phyloP scores from a whole-genome alignment of 139 green algal species.

The Asterochloris sp. region DNA sequence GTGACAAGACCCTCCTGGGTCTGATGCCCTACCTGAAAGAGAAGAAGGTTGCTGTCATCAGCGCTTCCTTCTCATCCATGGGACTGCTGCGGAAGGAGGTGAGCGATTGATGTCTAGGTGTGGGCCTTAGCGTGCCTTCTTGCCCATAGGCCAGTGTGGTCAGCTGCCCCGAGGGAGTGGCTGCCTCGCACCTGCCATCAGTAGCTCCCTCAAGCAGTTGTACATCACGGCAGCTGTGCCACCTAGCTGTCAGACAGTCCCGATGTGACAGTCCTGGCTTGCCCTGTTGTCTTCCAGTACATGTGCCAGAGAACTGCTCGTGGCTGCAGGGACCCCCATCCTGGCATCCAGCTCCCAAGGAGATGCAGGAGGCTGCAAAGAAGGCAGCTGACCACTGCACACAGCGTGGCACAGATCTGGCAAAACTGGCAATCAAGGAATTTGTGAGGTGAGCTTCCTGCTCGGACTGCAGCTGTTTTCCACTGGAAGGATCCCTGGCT shows the following conservation, averaged over 20 bases:
- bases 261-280: no score
- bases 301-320: background rate
- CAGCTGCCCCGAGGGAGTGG: background rate
- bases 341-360: slow-evolving; percentile 88
- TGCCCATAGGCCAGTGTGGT: no score
- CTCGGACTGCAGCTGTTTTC: background rate
- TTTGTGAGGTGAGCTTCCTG: slow-evolving; percentile 2
- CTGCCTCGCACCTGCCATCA: background rate
- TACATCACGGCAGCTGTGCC: no score
- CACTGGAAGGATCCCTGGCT: background rate
- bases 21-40: slow-evolving; percentile 59
- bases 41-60: slow-evolving; percentile 83
- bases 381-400: slow-evolving; percentile 49
- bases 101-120: background rate
- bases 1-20: slow-evolving; percentile 67
- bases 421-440: slow-evolving; percentile 63
- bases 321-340: slow-evolving; percentile 64
- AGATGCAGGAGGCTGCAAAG: slow-evolving; percentile 56
- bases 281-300: no score
- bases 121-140: background rate
- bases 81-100: slow-evolving; percentile 78
- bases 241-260: no score
- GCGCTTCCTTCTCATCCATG: slow-evolving; percentile 84
- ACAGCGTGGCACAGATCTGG: slow-evolving; percentile 44
- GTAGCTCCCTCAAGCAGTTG: no score